Base-by-base conservation (phyloP, 192 early-diverging fungal genomes). In the Backusella sp. region DNA sequence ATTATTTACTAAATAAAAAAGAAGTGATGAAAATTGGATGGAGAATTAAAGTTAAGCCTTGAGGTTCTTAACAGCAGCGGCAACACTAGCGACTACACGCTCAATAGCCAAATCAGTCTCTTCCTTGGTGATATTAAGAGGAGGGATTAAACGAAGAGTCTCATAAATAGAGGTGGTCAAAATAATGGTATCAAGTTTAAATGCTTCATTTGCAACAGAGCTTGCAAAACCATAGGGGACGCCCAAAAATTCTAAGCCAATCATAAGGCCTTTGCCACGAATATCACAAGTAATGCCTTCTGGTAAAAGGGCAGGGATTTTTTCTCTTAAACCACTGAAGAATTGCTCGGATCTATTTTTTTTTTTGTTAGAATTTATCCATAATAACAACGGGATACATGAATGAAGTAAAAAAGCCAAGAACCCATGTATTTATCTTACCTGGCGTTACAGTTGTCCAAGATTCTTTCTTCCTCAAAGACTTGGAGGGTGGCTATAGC, bases 111-210 rank as follows among this genome's bases (percentile, higher is more conserved):
- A 72, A 26, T 75, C 76, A 26, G 77, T 80, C 42, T 85, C 84
- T 68, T 80, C 84, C 56, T 80, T 73, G 35, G 82, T 83, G 26
- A 85, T 77, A 39, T 69, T 85, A 44, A 85, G 62, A 14, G 84
- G 82, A 56, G 84, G 84, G 72, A 85, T 83, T 37, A 85, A 68
- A 30, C 84, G 79, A 12, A 85, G 59, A 15, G 82, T 83, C 28
- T 85, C 84, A 34, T 85, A 85, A 34, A 85, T 83, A 42, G 78
- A 77, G 26, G 84, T 85, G 21, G 84, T 85, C 42, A 85, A 76
- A 19, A 85, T 2, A 17, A 85, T 41, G n/a, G 83, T 77, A 72
- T 85, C 82, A 53, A 70, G 59, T 21, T 81, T 80, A 9, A 83
- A n/a, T 17, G 76, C 78, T 34, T 80, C 80, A 15, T 70, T 65